These are phyloP conservation scores for Tetrapyrgos nigripes DNA, from an alignment of 1,284 basidiomycete species.

Conservation along the genomic window DNA sequence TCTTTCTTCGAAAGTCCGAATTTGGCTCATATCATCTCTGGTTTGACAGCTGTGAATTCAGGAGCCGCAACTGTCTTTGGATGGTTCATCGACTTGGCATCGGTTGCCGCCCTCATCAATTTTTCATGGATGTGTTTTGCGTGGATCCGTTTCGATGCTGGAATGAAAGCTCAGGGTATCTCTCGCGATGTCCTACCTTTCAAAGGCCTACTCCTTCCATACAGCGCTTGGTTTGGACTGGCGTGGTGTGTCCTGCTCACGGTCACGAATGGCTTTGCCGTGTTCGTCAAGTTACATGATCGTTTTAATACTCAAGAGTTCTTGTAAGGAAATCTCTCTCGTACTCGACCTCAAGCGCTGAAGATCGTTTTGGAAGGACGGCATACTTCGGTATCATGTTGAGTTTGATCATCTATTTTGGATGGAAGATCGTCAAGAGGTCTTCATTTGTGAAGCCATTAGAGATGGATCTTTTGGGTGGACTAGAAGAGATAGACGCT, in stretches of 20 bases:
- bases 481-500: conserved; percentile 17
- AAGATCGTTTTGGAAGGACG: conserved; percentile 1
- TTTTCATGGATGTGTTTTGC: conserved; percentile 21
- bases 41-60: conserved; percentile 11
- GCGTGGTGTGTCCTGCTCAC: conserved; percentile 16
- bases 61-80: conserved; percentile 20
- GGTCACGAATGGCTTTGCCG: conserved; percentile 19
- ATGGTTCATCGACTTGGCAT: conserved; percentile 20
- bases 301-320: conserved; percentile 19
- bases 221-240: conserved; percentile 17
- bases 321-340: conserved; percentile 8
- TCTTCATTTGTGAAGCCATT: conserved; percentile 3
- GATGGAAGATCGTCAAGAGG: conserved; percentile 18
- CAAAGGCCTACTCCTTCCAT: conserved; percentile 14
- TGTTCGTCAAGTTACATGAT: conserved; percentile 20
- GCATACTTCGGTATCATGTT: conserved; percentile 19
- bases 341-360: neutral
- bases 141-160: conserved; percentile 18
- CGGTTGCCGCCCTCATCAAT: conserved; percentile 20
- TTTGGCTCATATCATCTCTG: neutral
- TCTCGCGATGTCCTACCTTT: conserved; percentile 17
- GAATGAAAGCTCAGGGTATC: conserved; percentile 18
- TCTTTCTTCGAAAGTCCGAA: neutral
- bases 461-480: conserved; percentile 19
- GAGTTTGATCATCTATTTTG: conserved; percentile 5